These are phyloP conservation scores for Anisodus tanguticus DNA, from an alignment of 257 asterid species.

Conservation along the genomic window DNA sequence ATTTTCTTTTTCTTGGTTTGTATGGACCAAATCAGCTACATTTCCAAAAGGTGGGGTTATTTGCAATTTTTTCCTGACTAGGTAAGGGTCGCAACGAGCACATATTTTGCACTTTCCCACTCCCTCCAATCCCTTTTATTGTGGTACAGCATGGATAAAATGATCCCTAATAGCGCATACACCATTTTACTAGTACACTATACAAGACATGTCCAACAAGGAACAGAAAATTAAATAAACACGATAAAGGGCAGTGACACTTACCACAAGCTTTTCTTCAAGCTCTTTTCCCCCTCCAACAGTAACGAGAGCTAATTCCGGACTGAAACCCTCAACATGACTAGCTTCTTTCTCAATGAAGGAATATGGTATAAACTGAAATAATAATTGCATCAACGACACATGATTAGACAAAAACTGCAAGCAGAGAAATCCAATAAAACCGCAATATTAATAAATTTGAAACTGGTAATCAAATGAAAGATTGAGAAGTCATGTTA, in stretches of 20 bases:
- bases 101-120: not conserved
- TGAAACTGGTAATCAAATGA: not conserved
- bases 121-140: not conserved
- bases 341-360: conserved; percentile 99
- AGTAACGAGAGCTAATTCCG: conserved; percentile 93
- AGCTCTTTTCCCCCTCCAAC: conserved; percentile 99
- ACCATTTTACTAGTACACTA: not conserved
- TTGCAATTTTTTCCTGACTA: not conserved
- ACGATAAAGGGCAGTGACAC: conserved; percentile 20
- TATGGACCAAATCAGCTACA: conserved; percentile 2
- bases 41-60: not conserved
- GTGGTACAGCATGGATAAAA: not conserved
- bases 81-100: not conserved
- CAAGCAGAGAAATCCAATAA: not conserved
- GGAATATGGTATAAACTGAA: conserved; percentile 92
- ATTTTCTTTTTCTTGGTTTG: not conserved
- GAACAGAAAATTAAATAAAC: conserved; percentile 21
- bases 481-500: conserved; percentile 5
- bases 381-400: not conserved
- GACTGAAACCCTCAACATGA: conserved; percentile 98
- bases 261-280: conserved; percentile 99
- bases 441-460: not conserved
- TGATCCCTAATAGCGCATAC: not conserved
- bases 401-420: not conserved
- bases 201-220: conserved; percentile 5